Percentiles rank a stretch among this genome's conserved stretches.
Evolutionary conservation across 1,139 yeast species (phyloP).

Genomic region (Sugiyamaella castrensis): DNA sequence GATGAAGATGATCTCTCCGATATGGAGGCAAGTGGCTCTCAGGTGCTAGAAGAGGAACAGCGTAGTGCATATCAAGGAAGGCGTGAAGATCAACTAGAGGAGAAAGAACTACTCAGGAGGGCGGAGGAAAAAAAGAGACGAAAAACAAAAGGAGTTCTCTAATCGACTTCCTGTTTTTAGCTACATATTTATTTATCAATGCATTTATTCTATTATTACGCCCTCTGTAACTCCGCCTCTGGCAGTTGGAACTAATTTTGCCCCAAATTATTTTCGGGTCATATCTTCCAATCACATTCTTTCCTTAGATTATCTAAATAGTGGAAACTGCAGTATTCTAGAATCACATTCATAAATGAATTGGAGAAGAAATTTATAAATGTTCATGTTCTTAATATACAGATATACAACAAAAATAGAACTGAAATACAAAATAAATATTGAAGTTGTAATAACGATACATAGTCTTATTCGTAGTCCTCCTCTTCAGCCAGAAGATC

Average conservation of each 20-base stretch:
- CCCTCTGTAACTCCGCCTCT: no score
- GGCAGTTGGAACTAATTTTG: no score
- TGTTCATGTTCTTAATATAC: background rate
- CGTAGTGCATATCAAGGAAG: slow-evolving; percentile 59
- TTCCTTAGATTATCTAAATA: no score
- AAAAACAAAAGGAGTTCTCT: slow-evolving; percentile 12
- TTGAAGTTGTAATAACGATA: background rate
- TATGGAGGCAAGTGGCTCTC: slow-evolving; percentile 94
- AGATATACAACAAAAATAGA: background rate
- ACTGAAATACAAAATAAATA: background rate
- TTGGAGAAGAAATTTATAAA: no score
- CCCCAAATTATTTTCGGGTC: no score
- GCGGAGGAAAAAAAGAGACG: slow-evolving; percentile 43
- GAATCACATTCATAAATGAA: no score
- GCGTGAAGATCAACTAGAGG: slow-evolving; percentile 63
- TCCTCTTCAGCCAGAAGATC: slow-evolving; percentile 24
- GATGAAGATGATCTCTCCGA: slow-evolving; percentile 65
- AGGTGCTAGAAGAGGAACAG: slow-evolving; percentile 76
- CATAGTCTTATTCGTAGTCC: background rate
- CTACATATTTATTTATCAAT: slow-evolving; percentile 3
- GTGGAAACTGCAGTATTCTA: no score
- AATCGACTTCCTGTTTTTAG: background rate
- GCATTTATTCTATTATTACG: slow-evolving; percentile 6
- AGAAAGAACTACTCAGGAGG: slow-evolving; percentile 52
- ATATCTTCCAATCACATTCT: no score